Conservation (phyloP, 805 yeast species). For the Kazachstania bromeliacearum region DNA sequence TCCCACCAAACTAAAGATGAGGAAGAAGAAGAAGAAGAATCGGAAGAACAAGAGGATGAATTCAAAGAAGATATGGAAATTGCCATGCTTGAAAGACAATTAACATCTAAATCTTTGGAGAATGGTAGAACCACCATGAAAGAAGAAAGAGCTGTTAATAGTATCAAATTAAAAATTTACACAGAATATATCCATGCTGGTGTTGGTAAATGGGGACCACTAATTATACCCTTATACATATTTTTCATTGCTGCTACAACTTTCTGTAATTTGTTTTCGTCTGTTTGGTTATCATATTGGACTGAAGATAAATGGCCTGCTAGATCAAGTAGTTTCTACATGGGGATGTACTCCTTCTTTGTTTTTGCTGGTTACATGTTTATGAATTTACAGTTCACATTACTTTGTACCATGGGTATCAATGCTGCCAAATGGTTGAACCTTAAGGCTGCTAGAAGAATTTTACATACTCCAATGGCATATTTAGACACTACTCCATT, state of each 20-base stretch:
- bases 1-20: constrained; percentile 28
- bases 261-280: constrained; percentile 26
- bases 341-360: constrained; percentile 66
- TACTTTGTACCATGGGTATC: constrained; percentile 34
- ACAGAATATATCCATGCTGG: constrained; percentile 44
- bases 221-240: constrained; percentile 17
- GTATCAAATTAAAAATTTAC: constrained; percentile 42
- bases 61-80: constrained; percentile 11
- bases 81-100: constrained; percentile 13
- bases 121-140: constrained; percentile 36
- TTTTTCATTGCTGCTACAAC: constrained; percentile 21
- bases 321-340: constrained; percentile 49
- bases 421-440: constrained; percentile 49
- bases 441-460: constrained; percentile 45
- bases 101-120: constrained; percentile 11
- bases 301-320: constrained; percentile 43
- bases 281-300: constrained; percentile 81
- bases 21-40: constrained; percentile 26
- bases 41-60: constrained; percentile 13
- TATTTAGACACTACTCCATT: constrained; percentile 80
- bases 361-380: constrained; percentile 40
- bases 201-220: constrained; percentile 35
- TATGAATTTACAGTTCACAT: constrained; percentile 28
- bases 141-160: constrained; percentile 53
- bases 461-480: constrained; percentile 73